phyloP scores from a whole-genome alignment of 257 asterid species.

The Jacaranda mimosifolia region DNA sequence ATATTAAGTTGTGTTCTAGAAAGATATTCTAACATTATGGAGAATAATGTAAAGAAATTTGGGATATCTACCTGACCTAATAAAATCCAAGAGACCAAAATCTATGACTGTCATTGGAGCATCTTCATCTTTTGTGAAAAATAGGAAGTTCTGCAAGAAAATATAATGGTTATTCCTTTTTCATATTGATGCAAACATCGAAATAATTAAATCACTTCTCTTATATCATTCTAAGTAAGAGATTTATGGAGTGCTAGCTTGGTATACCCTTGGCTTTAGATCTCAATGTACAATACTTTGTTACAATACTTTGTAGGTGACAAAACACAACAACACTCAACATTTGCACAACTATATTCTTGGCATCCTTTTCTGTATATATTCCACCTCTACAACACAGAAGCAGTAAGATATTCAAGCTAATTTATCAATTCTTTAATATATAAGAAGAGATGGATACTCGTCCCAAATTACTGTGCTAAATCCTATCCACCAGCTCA shows the following conservation, averaged over 20 bases:
- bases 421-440: slow-evolving; percentile 12
- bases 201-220: background rate
- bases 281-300: slow-evolving; percentile 94
- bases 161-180: background rate
- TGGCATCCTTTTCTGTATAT: slow-evolving; percentile 83
- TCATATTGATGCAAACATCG: slow-evolving; percentile 8
- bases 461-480: slow-evolving; percentile 58
- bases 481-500: slow-evolving; percentile 88
- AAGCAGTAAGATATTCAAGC: slow-evolving; percentile 26
- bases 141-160: slow-evolving; percentile 83
- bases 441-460: slow-evolving; percentile 14
- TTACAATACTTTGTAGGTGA: slow-evolving; percentile 87
- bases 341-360: slow-evolving; percentile 77
- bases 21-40: background rate
- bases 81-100: slow-evolving; percentile 96
- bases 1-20: background rate
- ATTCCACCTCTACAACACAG: slow-evolving; percentile 75
- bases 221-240: background rate
- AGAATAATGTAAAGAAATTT: slow-evolving; percentile 7
- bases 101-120: slow-evolving; percentile 88
- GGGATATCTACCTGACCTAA: slow-evolving; percentile 75
- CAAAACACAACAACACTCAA: slow-evolving; percentile 80
- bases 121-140: slow-evolving; percentile 81
- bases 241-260: slow-evolving; percentile 10
- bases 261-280: slow-evolving; percentile 81